Percentiles rank a stretch among this genome's conserved stretches.
These are phyloP conservation scores for Trichoderma aggressivum DNA, from an alignment of 2,329 filamentous ascomycete species.

Conservation along the genomic window DNA sequence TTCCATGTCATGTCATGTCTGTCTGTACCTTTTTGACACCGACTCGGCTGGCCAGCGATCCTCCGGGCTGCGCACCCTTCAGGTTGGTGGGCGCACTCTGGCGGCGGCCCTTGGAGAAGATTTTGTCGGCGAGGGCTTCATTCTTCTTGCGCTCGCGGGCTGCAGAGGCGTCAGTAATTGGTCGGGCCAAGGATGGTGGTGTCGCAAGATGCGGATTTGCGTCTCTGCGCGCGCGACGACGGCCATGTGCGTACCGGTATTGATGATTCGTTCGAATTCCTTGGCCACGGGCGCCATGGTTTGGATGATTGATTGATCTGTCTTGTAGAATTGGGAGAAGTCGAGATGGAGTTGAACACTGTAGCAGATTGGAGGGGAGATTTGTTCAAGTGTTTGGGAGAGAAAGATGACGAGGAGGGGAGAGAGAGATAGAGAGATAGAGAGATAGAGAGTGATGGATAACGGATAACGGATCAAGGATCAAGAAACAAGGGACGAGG, in stretches of 20 bases:
- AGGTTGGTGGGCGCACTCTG: slow-evolving; percentile 53
- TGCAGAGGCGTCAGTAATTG: slow-evolving; percentile 27
- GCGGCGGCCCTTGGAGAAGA: slow-evolving; percentile 62
- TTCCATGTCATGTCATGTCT: background rate
- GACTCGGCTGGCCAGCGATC: slow-evolving; percentile 67
- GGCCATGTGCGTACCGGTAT: slow-evolving; percentile 41
- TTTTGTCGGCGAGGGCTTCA: slow-evolving; percentile 66
- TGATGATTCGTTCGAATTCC: slow-evolving; percentile 55
- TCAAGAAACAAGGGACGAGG: background rate
- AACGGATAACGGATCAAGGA: background rate
- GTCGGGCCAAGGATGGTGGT: slow-evolving; percentile 31
- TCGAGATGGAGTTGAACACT: background rate
- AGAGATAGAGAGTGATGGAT: background rate
- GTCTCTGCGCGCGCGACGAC: background rate
- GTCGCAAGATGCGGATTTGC: slow-evolving; percentile 45
- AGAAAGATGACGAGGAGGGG: no score
- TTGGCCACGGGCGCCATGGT: slow-evolving; percentile 43
- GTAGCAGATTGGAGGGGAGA: background rate
- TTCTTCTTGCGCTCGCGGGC: slow-evolving; percentile 69
- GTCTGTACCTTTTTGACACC: slow-evolving; percentile 65
- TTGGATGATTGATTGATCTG: background rate
- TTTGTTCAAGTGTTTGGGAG: background rate
- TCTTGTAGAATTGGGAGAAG: background rate
- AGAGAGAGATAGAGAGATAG: background rate
- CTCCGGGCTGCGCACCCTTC: slow-evolving; percentile 40